These are phyloP conservation scores for Amphirosellinia nigrospora DNA, from an alignment of 495 filamentous ascomycete species.

Conservation along the genomic window DNA sequence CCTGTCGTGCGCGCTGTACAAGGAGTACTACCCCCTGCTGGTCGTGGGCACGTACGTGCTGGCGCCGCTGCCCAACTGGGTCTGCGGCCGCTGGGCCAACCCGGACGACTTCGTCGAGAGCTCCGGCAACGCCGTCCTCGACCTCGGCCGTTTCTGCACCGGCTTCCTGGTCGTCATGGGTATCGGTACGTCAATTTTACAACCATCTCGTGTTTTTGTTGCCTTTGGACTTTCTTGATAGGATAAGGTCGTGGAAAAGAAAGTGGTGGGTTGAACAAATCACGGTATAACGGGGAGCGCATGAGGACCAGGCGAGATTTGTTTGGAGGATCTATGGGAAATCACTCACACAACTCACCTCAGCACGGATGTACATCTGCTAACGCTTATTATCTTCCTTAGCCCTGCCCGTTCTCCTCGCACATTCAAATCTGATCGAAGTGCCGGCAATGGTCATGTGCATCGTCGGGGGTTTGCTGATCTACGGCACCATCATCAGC, in stretches of 20 bases:
- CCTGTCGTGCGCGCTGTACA: constrained; percentile 92
- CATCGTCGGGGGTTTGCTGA: constrained; percentile 87
- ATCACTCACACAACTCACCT: not conserved
- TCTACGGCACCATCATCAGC: constrained; percentile 97
- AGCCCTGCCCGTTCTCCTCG: constrained; percentile 92
- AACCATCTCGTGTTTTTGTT: not conserved
- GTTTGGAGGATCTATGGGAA: not conserved
- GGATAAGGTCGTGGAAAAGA: not conserved
- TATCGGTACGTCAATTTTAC: constrained; percentile 70
- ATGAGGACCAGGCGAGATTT: not conserved
- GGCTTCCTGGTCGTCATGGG: constrained; percentile 98
- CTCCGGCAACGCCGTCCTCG: constrained; percentile 77
- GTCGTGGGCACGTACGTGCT: constrained; percentile 95
- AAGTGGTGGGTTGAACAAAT: not conserved
- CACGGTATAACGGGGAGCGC: not conserved
- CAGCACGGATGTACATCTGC: constrained; percentile 16
- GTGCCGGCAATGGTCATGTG: constrained; percentile 94
- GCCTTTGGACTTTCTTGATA: not conserved
- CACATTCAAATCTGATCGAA: constrained; percentile 80
- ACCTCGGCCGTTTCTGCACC: constrained; percentile 92
- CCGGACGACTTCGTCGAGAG: constrained; percentile 97
- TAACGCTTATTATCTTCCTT: constrained; percentile 35
- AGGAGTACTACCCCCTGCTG: constrained; percentile 89
- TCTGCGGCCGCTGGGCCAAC: constrained; percentile 84
- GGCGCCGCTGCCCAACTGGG: constrained; percentile 94